phyloP scores from a whole-genome alignment of 1,284 basidiomycete genomes.

The Ganoderma boninense region DNA sequence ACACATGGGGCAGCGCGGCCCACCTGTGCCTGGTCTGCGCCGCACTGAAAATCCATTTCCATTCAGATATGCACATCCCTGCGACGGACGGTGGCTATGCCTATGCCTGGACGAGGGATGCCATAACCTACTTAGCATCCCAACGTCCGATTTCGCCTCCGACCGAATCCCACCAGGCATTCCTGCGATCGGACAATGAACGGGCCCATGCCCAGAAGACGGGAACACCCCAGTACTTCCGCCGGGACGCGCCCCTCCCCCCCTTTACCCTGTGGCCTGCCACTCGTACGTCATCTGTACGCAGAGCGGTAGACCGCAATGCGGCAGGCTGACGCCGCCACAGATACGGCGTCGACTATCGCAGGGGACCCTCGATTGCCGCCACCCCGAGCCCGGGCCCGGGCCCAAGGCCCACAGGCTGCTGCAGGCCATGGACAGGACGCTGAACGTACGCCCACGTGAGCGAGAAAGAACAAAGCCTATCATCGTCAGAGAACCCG shows the following conservation, averaged over 20 bases:
- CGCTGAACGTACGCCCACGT: not conserved
- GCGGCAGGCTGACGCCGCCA: not conserved
- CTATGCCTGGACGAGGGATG: not conserved
- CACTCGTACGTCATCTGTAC: constrained; percentile 5
- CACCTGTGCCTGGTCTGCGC: not conserved
- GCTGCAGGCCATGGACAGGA: too few relatives aligned
- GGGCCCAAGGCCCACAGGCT: not conserved
- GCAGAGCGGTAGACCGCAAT: not conserved
- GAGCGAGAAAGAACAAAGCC: not conserved
- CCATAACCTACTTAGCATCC: not conserved
- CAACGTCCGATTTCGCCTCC: not conserved
- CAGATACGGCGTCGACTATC: not conserved
- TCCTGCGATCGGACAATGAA: not conserved
- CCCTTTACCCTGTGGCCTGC: too few relatives aligned
- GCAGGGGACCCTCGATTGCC: not conserved
- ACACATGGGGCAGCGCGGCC: not conserved
- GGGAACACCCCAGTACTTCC: not conserved
- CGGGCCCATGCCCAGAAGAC: not conserved
- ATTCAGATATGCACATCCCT: not conserved
- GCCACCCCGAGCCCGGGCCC: not conserved
- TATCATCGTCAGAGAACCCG: not conserved
- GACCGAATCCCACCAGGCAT: not conserved
- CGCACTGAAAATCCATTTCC: not conserved
- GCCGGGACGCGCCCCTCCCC: not conserved
- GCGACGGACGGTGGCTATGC: too few relatives aligned